Evolutionary conservation across 805 yeast species (phyloP), one percentile per base, ranked within the genome.

Genomic region (Candida tammaniensis): DNA sequence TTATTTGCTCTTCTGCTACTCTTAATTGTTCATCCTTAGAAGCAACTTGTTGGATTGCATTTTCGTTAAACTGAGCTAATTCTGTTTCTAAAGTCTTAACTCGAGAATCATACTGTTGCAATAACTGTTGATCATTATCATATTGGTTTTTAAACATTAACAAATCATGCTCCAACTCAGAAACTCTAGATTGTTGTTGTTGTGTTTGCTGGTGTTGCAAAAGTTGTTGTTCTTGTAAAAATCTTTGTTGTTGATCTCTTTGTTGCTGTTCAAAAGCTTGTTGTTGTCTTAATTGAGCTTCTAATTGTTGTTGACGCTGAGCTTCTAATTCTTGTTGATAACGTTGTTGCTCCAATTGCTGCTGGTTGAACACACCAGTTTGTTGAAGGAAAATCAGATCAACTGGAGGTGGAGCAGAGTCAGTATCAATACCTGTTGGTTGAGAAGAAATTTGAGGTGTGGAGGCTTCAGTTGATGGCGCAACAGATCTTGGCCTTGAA

Each of bases 51-150:
- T 79, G 82, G 23, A 78, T 71, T 0, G 89, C 82, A 24, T 83
- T 75, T 42, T 73, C 69, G 35, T 80, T 75, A 30, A 83, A 67
- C 32, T 73, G 74, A 11, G 55, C 48, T 39, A 87, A 64, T 51
- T 89, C 96, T 24, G 65, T 65, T 60, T 89, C 97, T 42, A 89
- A 70, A 16, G 82, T 76, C 56, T 82, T 82, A 7, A 89, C 95
- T 37, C 95, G 70, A 42, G 79, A 73, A 55, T 89, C 97, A 54
- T 89, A 89, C 56, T 87, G 95, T 55, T 82, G 86, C 35, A 89
- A 70, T 64, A 89, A 66, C 45, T 77, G 68, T 55, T 86, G 96
- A 54, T 86, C 95, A 47, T 80, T 84, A 46, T 88, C 95, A 51
- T 83, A 86, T 51, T 87, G 96, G 23, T 82, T 85, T 45, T 80